Percentiles rank a stretch among this genome's conserved stretches.
phyloP scores from a whole-genome alignment of 345 rosid species.

The Cardamine chenopodiifolia region DNA sequence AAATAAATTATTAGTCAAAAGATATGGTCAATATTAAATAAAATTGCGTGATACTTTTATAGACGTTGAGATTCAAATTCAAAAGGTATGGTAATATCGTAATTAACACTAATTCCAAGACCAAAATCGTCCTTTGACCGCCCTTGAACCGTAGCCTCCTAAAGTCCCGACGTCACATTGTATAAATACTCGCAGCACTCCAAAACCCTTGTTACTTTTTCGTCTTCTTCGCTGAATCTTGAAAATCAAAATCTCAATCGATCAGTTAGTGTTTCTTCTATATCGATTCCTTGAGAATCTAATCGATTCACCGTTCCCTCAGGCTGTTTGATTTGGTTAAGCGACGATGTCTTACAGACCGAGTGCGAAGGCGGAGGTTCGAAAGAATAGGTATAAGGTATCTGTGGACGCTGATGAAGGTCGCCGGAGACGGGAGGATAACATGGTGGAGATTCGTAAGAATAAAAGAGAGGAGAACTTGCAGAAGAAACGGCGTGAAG shows the following conservation, averaged over 20 bases:
- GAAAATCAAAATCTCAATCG: background rate
- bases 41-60: background rate
- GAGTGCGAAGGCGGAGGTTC: slow-evolving; percentile 65
- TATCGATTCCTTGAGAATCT: too few species aligned
- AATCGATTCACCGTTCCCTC: background rate
- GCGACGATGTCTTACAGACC: slow-evolving; percentile 63
- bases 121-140: background rate
- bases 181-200: slow-evolving; percentile 28
- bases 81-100: slow-evolving; percentile 44
- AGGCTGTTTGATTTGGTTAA: slow-evolving; percentile 17
- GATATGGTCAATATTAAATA: background rate
- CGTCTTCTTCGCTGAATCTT: background rate
- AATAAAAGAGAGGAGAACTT: slow-evolving; percentile 76
- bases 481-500: slow-evolving; percentile 83
- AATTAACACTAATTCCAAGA: slow-evolving; percentile 25
- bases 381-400: slow-evolving; percentile 64
- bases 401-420: slow-evolving; percentile 80
- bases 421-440: slow-evolving; percentile 76
- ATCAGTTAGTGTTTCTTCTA: background rate
- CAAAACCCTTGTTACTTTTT: slow-evolving; percentile 28
- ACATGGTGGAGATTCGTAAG: slow-evolving; percentile 91
- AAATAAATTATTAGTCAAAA: slow-evolving; percentile 4
- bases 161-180: background rate
- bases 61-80: slow-evolving; percentile 45
- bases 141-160: slow-evolving; percentile 12